Evolutionary conservation across 1,139 yeast species (phyloP).

Genomic region (Magnusiomyces paraingens): DNA sequence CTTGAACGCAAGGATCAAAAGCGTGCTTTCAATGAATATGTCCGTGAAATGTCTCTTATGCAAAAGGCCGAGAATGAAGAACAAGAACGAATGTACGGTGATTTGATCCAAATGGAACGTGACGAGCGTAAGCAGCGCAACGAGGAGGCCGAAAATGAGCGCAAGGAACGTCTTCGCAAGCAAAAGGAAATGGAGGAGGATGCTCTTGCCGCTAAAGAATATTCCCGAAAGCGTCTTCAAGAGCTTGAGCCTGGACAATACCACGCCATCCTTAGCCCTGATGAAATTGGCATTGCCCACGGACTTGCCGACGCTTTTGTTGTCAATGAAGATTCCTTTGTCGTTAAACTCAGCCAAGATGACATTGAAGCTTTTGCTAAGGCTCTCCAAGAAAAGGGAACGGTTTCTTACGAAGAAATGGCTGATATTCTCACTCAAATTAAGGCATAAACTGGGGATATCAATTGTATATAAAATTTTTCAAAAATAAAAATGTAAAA

Average conservation of each 20-base stretch:
- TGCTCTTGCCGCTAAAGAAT: constrained; percentile 7
- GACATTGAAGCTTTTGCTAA: constrained; percentile 11
- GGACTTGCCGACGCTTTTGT: constrained; percentile 6
- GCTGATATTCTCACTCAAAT: constrained; percentile 6
- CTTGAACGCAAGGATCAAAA: constrained; percentile 17
- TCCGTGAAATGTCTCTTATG: constrained; percentile 13
- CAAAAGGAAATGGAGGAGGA: constrained; percentile 13
- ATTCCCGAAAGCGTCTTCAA: constrained; percentile 8
- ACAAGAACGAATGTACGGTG: constrained; percentile 13
- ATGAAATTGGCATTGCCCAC: constrained; percentile 7
- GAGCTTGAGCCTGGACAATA: constrained; percentile 11
- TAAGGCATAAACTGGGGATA: background rate
- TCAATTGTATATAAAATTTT: background rate
- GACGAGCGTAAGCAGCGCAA: constrained; percentile 13
- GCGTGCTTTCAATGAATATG: constrained; percentile 17
- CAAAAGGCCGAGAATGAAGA: constrained; percentile 16
- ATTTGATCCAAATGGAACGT: constrained; percentile 12
- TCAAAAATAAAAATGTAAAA: no score
- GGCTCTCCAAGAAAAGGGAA: constrained; percentile 4
- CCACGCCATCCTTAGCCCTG: constrained; percentile 1
- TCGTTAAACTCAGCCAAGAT: constrained; percentile 11
- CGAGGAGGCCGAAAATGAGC: constrained; percentile 14
- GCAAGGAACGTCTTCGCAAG: constrained; percentile 10
- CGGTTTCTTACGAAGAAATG: constrained; percentile 8
- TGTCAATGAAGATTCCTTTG: constrained; percentile 10